Evolutionary conservation across 2,329 filamentous ascomycete genomes (phyloP), one percentile per base, ranked within the genome.

Genomic region (Aspergillus piperis): DNA sequence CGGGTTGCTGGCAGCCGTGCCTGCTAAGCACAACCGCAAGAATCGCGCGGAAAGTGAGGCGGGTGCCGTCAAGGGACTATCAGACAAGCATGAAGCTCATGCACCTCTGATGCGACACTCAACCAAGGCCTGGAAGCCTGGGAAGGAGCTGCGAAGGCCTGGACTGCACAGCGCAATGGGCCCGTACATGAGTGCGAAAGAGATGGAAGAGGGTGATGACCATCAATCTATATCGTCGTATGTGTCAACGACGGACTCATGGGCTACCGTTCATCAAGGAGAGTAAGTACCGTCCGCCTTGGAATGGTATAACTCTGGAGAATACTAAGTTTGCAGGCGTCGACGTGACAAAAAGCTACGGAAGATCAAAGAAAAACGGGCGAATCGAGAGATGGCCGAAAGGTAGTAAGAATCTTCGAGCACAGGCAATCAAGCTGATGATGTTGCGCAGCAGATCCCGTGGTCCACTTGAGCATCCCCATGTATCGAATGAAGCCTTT

Each of bases 231-330:
- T 55, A 23, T 60, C 62, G 13, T 68, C 68, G 5, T 64, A 54
- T 38, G 38, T 58, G 17, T 68, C 68, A 13, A 68, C 66, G 36
- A 64, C 62, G 23, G 62, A 68, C 54, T 70, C 68, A 2, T 68
- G 68, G 68, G 62, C 64, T n/a, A 68, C 67, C 8, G 58, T 62
- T 27, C 57, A 62, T 47, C 64, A 66, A 23, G 54, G 47, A 60
- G 64, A 63, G 68, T 69, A 61, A 65, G 68, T 62, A 13, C 32
- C 2, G 15, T 41, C 32, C 19, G 17, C n/a, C 19, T 39, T 10
- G 11, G 10, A n/a, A n/a, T 30, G 17, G 15, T 15, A 8, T 50
- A 3, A 23, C 1, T 13, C 23, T n/a, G 32, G 23, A 23, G 25
- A 15, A 7, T 54, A n/a, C 63, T 65, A 44, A 68, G 13, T 23